phyloP scores from a whole-genome alignment of 2,329 filamentous ascomycete species.

The Zalaria sp. region DNA sequence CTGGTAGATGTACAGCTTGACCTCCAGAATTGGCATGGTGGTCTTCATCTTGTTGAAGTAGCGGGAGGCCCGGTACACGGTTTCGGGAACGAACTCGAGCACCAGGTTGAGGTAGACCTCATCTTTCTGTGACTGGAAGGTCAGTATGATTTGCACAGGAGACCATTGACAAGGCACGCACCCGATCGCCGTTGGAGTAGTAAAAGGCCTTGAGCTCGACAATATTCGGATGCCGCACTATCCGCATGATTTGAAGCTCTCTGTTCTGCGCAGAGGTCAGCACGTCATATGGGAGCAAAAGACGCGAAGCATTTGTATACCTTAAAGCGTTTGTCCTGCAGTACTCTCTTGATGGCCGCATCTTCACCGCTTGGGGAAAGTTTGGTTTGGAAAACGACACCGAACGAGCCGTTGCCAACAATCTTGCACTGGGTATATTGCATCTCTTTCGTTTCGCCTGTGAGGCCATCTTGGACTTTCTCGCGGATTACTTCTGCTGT shows the following conservation, averaged over 20 bases:
- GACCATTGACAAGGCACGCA: slow-evolving; percentile 28
- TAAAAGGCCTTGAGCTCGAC: slow-evolving; percentile 99
- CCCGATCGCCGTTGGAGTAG: slow-evolving; percentile 96
- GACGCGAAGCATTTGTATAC: slow-evolving; percentile 29
- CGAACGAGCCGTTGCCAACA: slow-evolving; percentile 96
- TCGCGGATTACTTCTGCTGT: slow-evolving; percentile 83
- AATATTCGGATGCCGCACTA: slow-evolving; percentile 96
- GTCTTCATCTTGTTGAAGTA: slow-evolving; percentile 99
- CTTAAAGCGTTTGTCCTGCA: slow-evolving; percentile 99
- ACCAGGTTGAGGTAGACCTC: slow-evolving; percentile 98
- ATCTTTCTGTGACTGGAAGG: slow-evolving; percentile 44
- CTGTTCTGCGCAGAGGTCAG: slow-evolving; percentile 56
- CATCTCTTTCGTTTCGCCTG: slow-evolving; percentile 89
- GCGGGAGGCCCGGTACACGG: slow-evolving; percentile 90
- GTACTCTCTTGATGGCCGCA: slow-evolving; percentile 95
- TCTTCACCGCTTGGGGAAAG: slow-evolving; percentile 95
- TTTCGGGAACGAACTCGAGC: slow-evolving; percentile 95
- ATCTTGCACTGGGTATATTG: slow-evolving; percentile 99
- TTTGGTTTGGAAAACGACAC: slow-evolving; percentile 98
- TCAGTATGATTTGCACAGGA: slow-evolving; percentile 5
- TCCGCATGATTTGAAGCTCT: slow-evolving; percentile 98
- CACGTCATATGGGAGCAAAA: background rate
- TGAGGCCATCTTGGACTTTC: slow-evolving; percentile 96
- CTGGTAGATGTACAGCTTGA: slow-evolving; percentile 99
- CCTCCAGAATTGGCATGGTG: slow-evolving; percentile 95